Base-by-base conservation (phyloP, 1,284 basidiomycete species). In the Ustilago curta region DNA sequence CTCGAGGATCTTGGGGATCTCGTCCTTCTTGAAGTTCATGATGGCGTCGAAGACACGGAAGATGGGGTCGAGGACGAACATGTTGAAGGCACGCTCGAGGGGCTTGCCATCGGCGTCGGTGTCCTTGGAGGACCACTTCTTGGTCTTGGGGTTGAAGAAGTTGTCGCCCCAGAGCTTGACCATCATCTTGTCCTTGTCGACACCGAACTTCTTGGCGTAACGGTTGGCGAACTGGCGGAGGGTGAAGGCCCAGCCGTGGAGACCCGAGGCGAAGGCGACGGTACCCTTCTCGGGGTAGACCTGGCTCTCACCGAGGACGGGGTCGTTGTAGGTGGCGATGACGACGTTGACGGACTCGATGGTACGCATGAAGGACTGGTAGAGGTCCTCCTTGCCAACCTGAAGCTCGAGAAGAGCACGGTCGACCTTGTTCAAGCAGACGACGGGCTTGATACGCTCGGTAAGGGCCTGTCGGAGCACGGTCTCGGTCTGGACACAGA, bases 391-490 rank as follows among this genome's bases (percentile, higher is more conserved):
- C 89, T 99, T 98, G 86, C 90, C 89, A 79, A 98, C 93, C 88
- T 99, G 97, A 70, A 99, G 91, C 88, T 99, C 97, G 83, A 99
- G 93, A 59, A 99, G 91, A 69, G 97, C 97, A 87, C 97, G 96
- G 88, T 99, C 97, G 85, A 99, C 95, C 90, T 99, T 99, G 92
- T 99, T 99, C 89, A 99, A 95, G 88, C 97, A 91, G 84, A 98
- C 91, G 85, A 99, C 96, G 82, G 97, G 97, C 89, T 97, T 99
- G 89, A 99, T 98, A 87, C 97, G 95, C 89, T 99, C 97, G 68
- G 91, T 91, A 60, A 99, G 90, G 67, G 97, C 93, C 87, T 99
- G 97, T 84, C 97, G 95, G 70, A 99, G 90, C 76, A 99, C 97
- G 49, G 97, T 99, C 89, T 99, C 97, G 86, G 97, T 99, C 88